phyloP scores from a whole-genome alignment of 2,329 filamentous ascomycete species.

The Talaromyces sp. region DNA sequence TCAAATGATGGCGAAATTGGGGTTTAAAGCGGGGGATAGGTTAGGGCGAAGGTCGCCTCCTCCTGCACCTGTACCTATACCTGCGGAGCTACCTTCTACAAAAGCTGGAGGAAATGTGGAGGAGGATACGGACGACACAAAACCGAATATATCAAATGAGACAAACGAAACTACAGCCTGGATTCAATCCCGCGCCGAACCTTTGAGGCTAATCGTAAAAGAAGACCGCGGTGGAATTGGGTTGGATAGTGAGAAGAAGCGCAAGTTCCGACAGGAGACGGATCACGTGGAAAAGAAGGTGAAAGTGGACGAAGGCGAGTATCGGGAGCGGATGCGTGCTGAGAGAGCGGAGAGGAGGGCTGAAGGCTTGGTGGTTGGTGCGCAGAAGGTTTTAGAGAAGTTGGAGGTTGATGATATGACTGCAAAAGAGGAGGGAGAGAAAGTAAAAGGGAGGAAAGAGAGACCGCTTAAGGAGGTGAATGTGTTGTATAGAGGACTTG shows the following conservation, averaged over 20 bases:
- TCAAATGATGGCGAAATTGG: slow-evolving; percentile 95
- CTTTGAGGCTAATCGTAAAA: slow-evolving; percentile 72
- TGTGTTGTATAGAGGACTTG: slow-evolving; percentile 73
- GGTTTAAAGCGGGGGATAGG: slow-evolving; percentile 72
- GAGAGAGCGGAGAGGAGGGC: slow-evolving; percentile 66
- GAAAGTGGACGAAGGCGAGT: slow-evolving; percentile 66
- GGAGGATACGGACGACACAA: no score
- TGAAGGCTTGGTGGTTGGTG: slow-evolving; percentile 69
- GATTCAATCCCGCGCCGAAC: slow-evolving; percentile 57
- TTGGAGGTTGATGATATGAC: slow-evolving; percentile 53
- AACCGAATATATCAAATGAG: neutral
- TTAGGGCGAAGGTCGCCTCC: slow-evolving; percentile 59
- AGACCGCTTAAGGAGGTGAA: slow-evolving; percentile 66
- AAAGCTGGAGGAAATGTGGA: neutral
- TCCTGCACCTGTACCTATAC: slow-evolving; percentile 4
- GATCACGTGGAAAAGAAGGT: slow-evolving; percentile 53
- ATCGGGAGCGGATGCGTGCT: slow-evolving; percentile 65
- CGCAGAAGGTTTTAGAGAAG: slow-evolving; percentile 77
- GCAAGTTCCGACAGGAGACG: slow-evolving; percentile 62
- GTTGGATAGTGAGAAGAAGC: slow-evolving; percentile 76
- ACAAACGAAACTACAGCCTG: slow-evolving; percentile 1
- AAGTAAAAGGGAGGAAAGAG: slow-evolving; percentile 16
- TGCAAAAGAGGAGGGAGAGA: neutral
- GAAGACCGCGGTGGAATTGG: slow-evolving; percentile 81
- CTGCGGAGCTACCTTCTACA: neutral